Conservation (phyloP, 805 yeast genomes). For the Geotrichum ghanense region DNA sequence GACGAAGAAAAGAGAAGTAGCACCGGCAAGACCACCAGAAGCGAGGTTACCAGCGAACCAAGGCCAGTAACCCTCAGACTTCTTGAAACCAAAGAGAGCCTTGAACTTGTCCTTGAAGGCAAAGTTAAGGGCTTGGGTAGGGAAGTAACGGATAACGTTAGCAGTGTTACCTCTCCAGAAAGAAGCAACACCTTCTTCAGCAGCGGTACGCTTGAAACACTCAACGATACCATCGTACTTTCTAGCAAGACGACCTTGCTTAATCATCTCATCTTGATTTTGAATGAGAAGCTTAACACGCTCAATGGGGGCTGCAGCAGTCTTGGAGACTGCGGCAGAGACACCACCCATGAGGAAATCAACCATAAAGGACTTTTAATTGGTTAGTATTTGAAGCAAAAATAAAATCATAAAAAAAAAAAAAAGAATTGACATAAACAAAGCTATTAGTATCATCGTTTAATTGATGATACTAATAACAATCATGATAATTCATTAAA, state of each 20-base stretch:
- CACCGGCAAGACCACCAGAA: conserved; percentile 98
- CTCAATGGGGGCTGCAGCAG: conserved; percentile 96
- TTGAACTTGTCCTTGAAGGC: conserved; percentile 98
- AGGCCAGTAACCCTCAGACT: conserved; percentile 82
- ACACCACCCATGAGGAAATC: conserved; percentile 78
- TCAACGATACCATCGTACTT: conserved; percentile 85
- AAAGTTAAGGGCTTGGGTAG: conserved; percentile 96
- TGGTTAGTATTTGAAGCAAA: too few relatives aligned
- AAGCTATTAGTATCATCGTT: too few relatives aligned
- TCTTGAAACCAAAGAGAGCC: conserved; percentile 93
- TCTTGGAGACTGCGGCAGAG: conserved; percentile 96
- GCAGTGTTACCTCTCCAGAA: conserved; percentile 99
- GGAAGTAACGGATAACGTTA: conserved; percentile 97
- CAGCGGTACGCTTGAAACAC: conserved; percentile 90
- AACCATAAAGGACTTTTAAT: conserved; percentile 16
- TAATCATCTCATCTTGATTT: conserved; percentile 97
- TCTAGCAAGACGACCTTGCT: conserved; percentile 87
- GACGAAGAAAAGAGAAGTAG: conserved; percentile 83
- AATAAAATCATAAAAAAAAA: too few relatives aligned
- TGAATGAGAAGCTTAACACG: conserved; percentile 93
- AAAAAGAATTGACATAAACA: too few relatives aligned
- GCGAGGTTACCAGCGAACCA: conserved; percentile 99
- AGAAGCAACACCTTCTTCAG: conserved; percentile 82
- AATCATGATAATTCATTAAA: too few relatives aligned
- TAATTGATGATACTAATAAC: too few relatives aligned